phyloP scores from a whole-genome alignment of 495 filamentous ascomycete species.

The Zalerion maritima region DNA sequence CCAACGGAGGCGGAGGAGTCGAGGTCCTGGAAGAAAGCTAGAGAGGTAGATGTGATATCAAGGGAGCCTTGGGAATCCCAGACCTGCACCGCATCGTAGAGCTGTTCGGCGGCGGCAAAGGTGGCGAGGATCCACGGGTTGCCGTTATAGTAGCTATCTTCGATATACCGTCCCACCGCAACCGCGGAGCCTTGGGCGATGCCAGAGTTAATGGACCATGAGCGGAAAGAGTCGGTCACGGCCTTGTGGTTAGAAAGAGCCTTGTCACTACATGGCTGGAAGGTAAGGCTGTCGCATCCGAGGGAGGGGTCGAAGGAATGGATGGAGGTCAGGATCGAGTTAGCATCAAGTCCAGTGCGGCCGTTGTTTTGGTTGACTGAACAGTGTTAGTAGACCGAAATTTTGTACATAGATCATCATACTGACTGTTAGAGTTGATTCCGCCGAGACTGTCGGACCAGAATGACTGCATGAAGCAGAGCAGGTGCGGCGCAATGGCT shows the following conservation, averaged over 20 bases:
- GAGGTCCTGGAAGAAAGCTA: constrained; percentile 44
- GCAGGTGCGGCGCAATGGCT: constrained; percentile 41
- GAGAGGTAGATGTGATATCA: constrained; percentile 34
- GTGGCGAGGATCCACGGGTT: constrained; percentile 56
- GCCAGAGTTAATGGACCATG: constrained; percentile 43
- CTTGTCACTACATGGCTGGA: constrained; percentile 48
- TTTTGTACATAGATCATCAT: no score
- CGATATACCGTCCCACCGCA: constrained; percentile 53
- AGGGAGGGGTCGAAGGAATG: constrained; percentile 48
- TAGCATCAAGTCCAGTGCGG: constrained; percentile 46
- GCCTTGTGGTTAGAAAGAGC: constrained; percentile 52
- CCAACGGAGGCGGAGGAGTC: constrained; percentile 31
- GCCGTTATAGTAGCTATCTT: constrained; percentile 52
- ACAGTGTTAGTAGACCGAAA: no score
- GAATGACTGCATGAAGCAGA: constrained; percentile 49
- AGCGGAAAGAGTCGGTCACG: constrained; percentile 48
- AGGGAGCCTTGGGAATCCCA: constrained; percentile 40
- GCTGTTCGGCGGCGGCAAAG: constrained; percentile 47
- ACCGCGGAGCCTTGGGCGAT: constrained; percentile 34
- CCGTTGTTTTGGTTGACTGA: constrained; percentile 24
- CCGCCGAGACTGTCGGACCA: constrained; percentile 43
- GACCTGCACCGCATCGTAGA: constrained; percentile 49
- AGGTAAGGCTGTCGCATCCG: constrained; percentile 41
- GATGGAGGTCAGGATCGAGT: constrained; percentile 46
- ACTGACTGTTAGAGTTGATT: constrained; percentile 39